These are phyloP conservation scores for Paramecium pentaurelia DNA, from an alignment of 73 alveolate genomes.

Conservation along the genomic window DNA sequence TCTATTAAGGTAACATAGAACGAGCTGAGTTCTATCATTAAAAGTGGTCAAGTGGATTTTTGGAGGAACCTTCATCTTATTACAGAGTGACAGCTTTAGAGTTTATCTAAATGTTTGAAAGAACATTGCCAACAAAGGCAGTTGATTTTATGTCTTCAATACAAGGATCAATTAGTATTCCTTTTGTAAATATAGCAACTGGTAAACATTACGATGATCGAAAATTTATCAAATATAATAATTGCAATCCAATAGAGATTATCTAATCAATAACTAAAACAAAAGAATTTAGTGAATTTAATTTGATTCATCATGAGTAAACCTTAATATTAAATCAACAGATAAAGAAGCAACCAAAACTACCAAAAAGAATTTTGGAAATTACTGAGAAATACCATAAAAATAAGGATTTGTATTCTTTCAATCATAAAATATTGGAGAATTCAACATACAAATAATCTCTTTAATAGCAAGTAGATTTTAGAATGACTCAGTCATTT, in stretches of 20 bases:
- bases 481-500: background rate
- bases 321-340: background rate
- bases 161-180: background rate
- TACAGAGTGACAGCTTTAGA: background rate
- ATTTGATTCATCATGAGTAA: background rate
- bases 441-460: background rate
- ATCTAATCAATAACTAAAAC: background rate
- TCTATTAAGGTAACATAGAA: background rate
- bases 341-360: background rate
- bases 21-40: background rate
- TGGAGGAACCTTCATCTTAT: background rate
- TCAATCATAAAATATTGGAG: background rate
- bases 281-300: background rate
- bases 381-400: background rate
- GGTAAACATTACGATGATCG: background rate
- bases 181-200: background rate
- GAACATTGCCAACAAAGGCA: background rate
- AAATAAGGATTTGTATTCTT: background rate
- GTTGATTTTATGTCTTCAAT: background rate
- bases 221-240: background rate
- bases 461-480: background rate
- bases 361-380: background rate
- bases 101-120: background rate
- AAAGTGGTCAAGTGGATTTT: background rate
- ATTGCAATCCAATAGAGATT: background rate